Evolutionary conservation across 441 rosid species (phyloP).

Genomic region (Adansonia grandidieri): DNA sequence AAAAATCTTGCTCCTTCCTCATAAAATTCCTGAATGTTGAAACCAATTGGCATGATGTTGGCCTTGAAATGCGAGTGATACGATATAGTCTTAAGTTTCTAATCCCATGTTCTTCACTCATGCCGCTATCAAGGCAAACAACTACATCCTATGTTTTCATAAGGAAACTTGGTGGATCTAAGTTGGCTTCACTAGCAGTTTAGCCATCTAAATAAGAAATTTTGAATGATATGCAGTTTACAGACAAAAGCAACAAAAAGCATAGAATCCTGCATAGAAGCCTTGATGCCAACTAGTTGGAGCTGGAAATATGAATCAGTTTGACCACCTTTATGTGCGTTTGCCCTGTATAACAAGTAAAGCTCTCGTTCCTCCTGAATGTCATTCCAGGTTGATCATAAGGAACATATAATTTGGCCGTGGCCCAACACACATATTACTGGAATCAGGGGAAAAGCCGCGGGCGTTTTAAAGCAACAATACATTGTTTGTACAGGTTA

Average conservation of each 20-base stretch:
- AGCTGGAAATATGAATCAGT: neutral
- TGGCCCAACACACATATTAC: neutral
- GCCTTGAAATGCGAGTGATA: no score
- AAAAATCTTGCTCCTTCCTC: neutral
- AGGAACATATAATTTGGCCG: neutral
- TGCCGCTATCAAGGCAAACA: neutral
- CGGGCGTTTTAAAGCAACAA: neutral
- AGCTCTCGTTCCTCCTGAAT: neutral
- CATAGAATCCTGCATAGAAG: neutral
- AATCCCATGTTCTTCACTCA: neutral
- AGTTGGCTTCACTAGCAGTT: neutral
- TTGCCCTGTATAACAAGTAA: neutral
- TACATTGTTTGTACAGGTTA: neutral
- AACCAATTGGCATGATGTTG: no score
- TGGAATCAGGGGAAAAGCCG: neutral
- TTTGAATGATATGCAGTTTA: neutral
- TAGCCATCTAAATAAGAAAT: neutral
- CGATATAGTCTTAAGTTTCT: no score
- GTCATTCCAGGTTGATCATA: neutral
- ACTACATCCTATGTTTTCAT: neutral
- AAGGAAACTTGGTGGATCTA: neutral
- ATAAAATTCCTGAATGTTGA: neutral
- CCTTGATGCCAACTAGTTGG: neutral
- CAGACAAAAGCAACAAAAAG: conserved; percentile 11
- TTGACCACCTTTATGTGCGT: neutral